phyloP scores from a whole-genome alignment of 169 alveolate species.

The Cyclospora cayetanensis region DNA sequence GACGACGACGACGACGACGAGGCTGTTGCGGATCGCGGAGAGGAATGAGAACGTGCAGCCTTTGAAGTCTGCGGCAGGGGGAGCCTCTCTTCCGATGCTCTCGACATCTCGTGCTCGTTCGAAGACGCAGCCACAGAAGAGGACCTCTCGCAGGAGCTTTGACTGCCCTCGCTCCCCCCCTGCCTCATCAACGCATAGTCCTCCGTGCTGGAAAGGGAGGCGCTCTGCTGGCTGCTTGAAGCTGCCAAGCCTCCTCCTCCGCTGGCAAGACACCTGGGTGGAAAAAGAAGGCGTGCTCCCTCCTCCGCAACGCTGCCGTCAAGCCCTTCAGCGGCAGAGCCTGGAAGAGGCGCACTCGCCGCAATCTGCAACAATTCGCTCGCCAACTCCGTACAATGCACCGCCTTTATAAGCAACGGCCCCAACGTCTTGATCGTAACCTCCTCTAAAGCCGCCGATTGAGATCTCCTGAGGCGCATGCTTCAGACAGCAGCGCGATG shows the following conservation, averaged over 20 bases:
- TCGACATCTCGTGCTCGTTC: no score
- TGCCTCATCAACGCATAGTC: background rate
- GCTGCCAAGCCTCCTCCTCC: no score
- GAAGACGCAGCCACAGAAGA: background rate
- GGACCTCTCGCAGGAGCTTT: background rate
- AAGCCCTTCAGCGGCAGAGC: constrained; percentile 9
- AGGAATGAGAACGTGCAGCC: no score
- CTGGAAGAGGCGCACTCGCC: constrained; percentile 6
- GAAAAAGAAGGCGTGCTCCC: no score
- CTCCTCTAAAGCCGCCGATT: no score
- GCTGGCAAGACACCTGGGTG: no score
- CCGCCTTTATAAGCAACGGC: background rate
- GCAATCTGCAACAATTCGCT: constrained; percentile 28
- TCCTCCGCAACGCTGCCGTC: constrained; percentile 23
- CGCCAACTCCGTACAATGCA: background rate
- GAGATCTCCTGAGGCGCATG: no score
- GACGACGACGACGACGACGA: no score
- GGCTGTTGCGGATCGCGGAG: no score
- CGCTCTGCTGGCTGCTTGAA: constrained; percentile 4
- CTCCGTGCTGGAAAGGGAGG: constrained; percentile 30
- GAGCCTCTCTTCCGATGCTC: background rate
- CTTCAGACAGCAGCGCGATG: no score
- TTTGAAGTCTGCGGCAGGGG: no score
- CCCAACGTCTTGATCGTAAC: constrained; percentile 41
- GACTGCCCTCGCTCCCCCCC: constrained; percentile 9